A percentile compares a stretch with the other conserved stretches of the same genome.
Evolutionary conservation across 305 asterid genomes (phyloP).

Genomic region (Caryopteris hybrid): DNA sequence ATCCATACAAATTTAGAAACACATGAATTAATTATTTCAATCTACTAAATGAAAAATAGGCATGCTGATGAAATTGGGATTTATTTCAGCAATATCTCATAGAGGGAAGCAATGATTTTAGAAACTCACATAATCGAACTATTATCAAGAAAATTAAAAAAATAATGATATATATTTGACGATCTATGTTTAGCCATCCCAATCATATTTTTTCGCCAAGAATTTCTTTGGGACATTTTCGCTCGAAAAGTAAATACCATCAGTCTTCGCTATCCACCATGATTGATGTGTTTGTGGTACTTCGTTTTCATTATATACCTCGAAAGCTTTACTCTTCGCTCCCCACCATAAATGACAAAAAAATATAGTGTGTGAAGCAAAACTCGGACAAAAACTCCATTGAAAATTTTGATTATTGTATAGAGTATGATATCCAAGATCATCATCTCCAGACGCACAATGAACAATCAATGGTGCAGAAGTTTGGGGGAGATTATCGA

Average conservation of each 20-base stretch:
- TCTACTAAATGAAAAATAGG: no score
- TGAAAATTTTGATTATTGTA: background rate
- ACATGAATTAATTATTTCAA: no score
- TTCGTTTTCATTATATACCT: background rate
- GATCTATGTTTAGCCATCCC: background rate
- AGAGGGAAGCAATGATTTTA: no score
- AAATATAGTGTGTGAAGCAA: background rate
- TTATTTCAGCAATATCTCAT: no score
- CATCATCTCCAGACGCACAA: background rate
- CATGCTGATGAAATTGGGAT: no score
- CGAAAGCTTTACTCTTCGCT: background rate
- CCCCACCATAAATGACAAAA: constrained; percentile 9
- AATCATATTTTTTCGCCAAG: background rate
- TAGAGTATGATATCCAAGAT: background rate
- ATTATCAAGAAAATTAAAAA: no score
- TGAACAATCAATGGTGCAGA: background rate
- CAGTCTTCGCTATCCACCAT: background rate
- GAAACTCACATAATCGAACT: no score
- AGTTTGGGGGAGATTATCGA: background rate
- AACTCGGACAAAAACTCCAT: background rate
- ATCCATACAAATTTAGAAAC: no score
- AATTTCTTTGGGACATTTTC: background rate
- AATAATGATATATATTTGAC: no score
- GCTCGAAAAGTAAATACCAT: background rate
- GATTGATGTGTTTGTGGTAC: background rate